A percentile compares a stretch with the other conserved stretches of the same genome.
phyloP scores from a whole-genome alignment of 305 asterid genomes.

The Caryopteris hybrid region DNA sequence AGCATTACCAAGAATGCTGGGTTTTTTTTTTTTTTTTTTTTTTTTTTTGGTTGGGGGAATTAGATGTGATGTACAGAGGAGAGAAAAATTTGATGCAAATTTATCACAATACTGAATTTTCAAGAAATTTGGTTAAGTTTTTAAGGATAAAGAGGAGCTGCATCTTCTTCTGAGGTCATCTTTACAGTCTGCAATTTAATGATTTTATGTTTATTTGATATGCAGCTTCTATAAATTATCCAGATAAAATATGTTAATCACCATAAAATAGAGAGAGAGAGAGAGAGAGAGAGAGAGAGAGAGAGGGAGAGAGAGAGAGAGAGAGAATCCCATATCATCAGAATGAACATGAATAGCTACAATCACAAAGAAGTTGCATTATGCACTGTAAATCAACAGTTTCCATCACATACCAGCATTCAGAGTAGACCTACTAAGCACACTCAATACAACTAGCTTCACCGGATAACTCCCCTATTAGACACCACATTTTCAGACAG shows the following conservation, averaged over 20 bases:
- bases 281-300: too few species aligned
- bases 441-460: conserved; percentile 1
- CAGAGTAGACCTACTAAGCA: not conserved
- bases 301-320: too few species aligned
- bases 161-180: conserved; percentile 12
- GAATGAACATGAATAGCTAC: too few species aligned
- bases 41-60: not conserved
- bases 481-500: conserved; percentile 23
- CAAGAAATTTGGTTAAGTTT: not conserved
- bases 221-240: not conserved
- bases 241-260: too few species aligned
- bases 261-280: not conserved
- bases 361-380: too few species aligned
- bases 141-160: conserved; percentile 1
- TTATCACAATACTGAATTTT: conserved; percentile 2
- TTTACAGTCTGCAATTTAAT: not conserved
- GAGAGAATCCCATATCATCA: too few species aligned
- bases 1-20: not conserved
- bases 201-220: not conserved
- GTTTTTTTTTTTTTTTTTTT: not conserved
- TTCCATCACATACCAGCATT: conserved; percentile 13
- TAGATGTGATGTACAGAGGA: conserved; percentile 27
- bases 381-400: conserved; percentile 8
- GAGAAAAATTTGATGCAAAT: not conserved
- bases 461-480: conserved; percentile 23